Conservation (phyloP, 768 basidiomycete genomes). For the Pulveroboletus sp. region DNA sequence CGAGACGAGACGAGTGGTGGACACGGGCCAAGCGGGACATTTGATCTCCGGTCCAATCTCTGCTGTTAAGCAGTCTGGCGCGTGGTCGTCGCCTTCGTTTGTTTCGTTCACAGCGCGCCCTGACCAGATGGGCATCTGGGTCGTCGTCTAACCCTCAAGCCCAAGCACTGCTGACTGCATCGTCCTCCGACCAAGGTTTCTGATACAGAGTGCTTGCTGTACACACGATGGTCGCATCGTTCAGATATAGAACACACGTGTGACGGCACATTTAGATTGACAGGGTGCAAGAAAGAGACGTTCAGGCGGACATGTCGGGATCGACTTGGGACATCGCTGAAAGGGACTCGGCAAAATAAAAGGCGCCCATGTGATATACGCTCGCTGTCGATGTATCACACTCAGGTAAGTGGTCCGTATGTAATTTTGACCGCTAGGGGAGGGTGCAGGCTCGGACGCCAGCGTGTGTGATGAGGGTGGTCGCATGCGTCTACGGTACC, state of each 20-base stretch:
- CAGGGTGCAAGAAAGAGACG: not conserved
- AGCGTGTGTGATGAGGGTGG: no score
- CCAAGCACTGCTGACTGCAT: no score
- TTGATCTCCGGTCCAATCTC: conserved; percentile 1
- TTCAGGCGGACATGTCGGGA: not conserved
- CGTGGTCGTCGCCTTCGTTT: no score
- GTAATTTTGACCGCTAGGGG: not conserved
- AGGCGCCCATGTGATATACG: no score
- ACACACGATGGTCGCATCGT: no score
- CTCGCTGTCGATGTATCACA: not conserved
- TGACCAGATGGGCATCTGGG: no score
- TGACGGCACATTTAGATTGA: not conserved
- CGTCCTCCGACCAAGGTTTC: not conserved
- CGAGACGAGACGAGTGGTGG: not conserved
- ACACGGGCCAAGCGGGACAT: not conserved
- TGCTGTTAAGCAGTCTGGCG: no score
- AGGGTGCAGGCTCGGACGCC: not conserved
- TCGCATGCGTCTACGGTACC: no score
- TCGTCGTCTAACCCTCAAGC: no score
- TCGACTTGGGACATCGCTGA: not conserved
- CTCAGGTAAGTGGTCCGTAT: no score
- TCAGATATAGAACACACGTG: not conserved
- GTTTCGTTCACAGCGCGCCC: no score
- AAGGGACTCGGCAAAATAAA: not conserved
- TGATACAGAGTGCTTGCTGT: no score